These are phyloP conservation scores for Alternaria dauci DNA, from an alignment of 2,329 filamentous ascomycete genomes.

Conservation along the genomic window DNA sequence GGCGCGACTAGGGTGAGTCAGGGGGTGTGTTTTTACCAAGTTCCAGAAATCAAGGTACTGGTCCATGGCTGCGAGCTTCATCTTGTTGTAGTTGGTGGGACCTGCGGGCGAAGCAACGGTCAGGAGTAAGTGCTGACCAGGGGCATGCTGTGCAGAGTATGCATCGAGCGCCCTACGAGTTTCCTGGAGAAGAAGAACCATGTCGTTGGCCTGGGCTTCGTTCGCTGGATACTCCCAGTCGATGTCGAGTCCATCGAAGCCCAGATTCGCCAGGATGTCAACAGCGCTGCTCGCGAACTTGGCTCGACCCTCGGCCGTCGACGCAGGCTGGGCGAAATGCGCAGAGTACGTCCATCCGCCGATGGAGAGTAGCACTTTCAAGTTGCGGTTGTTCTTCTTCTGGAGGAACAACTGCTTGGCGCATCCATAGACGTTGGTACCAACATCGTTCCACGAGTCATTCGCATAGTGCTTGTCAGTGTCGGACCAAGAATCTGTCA, in stretches of 20 bases:
- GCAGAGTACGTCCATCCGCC: slow-evolving; percentile 52
- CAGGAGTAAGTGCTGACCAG: slow-evolving; percentile 55
- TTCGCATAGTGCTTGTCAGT: slow-evolving; percentile 49
- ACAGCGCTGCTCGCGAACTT: slow-evolving; percentile 49
- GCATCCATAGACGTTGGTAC: slow-evolving; percentile 51
- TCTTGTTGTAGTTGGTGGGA: slow-evolving; percentile 54
- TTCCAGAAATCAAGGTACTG: slow-evolving; percentile 62
- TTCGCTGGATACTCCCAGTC: slow-evolving; percentile 51
- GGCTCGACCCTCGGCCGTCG: slow-evolving; percentile 39
- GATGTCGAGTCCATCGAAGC: slow-evolving; percentile 51
- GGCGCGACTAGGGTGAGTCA: not conserved
- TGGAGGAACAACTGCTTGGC: slow-evolving; percentile 49
- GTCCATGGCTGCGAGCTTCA: slow-evolving; percentile 58
- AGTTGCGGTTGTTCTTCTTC: slow-evolving; percentile 49
- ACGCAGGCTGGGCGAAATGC: slow-evolving; percentile 46
- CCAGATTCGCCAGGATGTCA: slow-evolving; percentile 43
- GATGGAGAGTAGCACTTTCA: slow-evolving; percentile 50
- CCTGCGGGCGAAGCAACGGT: slow-evolving; percentile 58
- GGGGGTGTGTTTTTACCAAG: slow-evolving; percentile 46
- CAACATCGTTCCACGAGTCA: slow-evolving; percentile 52
- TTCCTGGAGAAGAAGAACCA: slow-evolving; percentile 44
- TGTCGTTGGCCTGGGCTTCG: slow-evolving; percentile 43
- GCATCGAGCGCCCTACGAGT: slow-evolving; percentile 49
- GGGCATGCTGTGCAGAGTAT: slow-evolving; percentile 52
- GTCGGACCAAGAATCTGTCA: slow-evolving; percentile 50